phyloP scores from a whole-genome alignment of 78 protist species.

The Dictyostelium purpureum region DNA sequence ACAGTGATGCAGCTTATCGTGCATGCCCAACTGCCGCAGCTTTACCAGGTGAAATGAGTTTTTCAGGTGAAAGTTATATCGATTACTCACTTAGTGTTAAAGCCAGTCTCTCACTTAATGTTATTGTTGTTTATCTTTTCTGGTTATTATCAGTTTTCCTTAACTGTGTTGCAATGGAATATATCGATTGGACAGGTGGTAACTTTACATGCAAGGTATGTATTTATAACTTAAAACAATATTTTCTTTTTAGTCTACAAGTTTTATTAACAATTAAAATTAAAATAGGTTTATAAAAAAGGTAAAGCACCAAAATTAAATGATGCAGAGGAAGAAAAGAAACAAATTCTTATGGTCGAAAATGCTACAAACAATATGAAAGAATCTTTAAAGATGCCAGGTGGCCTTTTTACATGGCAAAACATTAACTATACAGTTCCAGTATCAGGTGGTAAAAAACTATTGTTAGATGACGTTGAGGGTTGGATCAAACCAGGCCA shows the following conservation, averaged over 20 bases:
- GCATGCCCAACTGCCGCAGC: slow-evolving; percentile 22
- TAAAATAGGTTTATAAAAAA: slow-evolving; percentile 26
- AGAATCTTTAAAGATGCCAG: slow-evolving; percentile 19
- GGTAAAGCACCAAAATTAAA: slow-evolving; percentile 76
- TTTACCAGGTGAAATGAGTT: neutral
- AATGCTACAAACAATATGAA: slow-evolving; percentile 18
- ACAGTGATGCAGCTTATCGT: neutral
- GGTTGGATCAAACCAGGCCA: slow-evolving; percentile 75
- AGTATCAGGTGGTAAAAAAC: slow-evolving; percentile 10
- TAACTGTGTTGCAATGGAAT: slow-evolving; percentile 31
- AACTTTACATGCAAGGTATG: neutral
- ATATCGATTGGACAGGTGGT: slow-evolving; percentile 32
- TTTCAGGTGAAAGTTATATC: slow-evolving; percentile 49
- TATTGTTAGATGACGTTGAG: slow-evolving; percentile 26
- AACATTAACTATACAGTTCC: slow-evolving; percentile 70
- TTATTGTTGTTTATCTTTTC: neutral
- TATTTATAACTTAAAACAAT: neutral
- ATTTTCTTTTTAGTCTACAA: neutral
- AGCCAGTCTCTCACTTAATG: neutral
- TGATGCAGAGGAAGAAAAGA: slow-evolving; percentile 33
- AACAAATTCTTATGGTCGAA: slow-evolving; percentile 14
- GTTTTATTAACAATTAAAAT: no score
- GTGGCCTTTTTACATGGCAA: slow-evolving; percentile 54
- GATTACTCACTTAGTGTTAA: neutral
- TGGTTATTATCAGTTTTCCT: slow-evolving; percentile 22